A percentile compares a stretch with the other conserved stretches of the same genome.
Conservation (phyloP, 306 rosid species). For the Mimosa pudica region DNA sequence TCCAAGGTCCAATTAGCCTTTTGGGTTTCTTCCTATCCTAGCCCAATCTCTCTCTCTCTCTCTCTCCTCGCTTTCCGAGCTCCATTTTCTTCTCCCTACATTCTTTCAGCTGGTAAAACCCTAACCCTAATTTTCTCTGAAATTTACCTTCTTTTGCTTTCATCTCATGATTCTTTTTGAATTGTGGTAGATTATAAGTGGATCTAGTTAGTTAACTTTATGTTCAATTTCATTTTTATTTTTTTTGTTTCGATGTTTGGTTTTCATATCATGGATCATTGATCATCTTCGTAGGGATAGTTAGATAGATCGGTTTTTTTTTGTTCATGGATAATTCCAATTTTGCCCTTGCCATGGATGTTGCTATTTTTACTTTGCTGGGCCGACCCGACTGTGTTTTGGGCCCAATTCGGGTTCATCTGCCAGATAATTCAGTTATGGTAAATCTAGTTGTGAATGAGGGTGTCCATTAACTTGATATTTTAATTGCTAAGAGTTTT, state of each 20-base stretch:
- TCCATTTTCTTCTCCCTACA: conserved; percentile 16
- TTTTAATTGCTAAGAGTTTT: neutral
- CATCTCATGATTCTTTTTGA: neutral
- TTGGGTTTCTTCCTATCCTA: conserved; percentile 68
- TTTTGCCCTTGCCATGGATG: conserved; percentile 29
- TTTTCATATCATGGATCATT: too few species aligned
- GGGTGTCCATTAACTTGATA: neutral
- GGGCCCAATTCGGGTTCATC: conserved; percentile 38
- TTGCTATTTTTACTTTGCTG: conserved; percentile 12
- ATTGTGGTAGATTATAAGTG: neutral
- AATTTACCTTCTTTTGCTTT: neutral
- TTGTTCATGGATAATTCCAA: neutral
- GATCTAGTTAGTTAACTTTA: neutral
- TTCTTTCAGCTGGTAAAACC: conserved; percentile 36
- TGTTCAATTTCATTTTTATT: too few species aligned
- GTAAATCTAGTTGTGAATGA: neutral
- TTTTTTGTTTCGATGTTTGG: too few species aligned
- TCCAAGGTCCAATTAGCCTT: conserved; percentile 83
- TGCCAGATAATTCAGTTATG: neutral
- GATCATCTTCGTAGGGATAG: too few species aligned
- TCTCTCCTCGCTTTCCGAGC: conserved; percentile 46
- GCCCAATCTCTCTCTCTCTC: conserved; percentile 66
- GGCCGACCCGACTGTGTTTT: conserved; percentile 32
- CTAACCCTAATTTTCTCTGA: conserved; percentile 31
- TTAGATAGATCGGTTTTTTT: too few species aligned